These are phyloP conservation scores for Aspergillus nidulans DNA, from an alignment of 495 filamentous ascomycete genomes.

Conservation along the genomic window DNA sequence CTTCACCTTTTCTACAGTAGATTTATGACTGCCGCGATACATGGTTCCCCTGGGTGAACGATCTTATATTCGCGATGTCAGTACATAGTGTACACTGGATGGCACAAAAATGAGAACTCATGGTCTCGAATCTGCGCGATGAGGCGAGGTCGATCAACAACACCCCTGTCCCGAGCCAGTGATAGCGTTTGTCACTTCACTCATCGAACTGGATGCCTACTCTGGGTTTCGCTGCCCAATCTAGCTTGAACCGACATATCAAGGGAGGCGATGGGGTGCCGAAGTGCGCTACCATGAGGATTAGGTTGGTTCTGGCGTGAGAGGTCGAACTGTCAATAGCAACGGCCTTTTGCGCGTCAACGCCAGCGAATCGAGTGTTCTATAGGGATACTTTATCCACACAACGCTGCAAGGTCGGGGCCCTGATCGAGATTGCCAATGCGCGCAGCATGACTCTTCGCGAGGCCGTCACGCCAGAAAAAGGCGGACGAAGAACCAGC, in stretches of 20 bases:
- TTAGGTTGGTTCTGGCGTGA: slow-evolving; percentile 11
- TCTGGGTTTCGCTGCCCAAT: slow-evolving; percentile 25
- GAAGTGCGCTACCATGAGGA: slow-evolving; percentile 17
- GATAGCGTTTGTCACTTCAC: neutral
- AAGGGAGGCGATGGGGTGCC: slow-evolving; percentile 8
- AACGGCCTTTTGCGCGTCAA: slow-evolving; percentile 17
- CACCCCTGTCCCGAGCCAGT: neutral
- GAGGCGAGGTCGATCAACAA: slow-evolving; percentile 2
- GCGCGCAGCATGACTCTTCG: slow-evolving; percentile 17
- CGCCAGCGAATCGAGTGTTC: slow-evolving; percentile 16
- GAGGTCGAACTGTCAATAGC: slow-evolving; percentile 22
- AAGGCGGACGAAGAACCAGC: slow-evolving; percentile 19
- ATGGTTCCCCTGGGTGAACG: neutral
- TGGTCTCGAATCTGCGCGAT: slow-evolving; percentile 8
- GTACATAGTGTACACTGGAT: neutral
- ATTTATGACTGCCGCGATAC: slow-evolving; percentile 8
- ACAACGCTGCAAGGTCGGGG: slow-evolving; percentile 12
- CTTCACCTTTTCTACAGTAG: neutral
- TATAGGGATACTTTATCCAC: slow-evolving; percentile 4
- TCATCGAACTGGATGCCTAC: slow-evolving; percentile 15
- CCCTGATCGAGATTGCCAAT: slow-evolving; percentile 1
- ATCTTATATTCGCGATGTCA: neutral
- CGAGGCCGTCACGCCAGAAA: slow-evolving; percentile 23
- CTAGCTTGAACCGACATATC: slow-evolving; percentile 15
- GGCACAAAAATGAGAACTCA: slow-evolving; percentile 9